phyloP scores from a whole-genome alignment of 306 rosid species.

The Acmispon strigosus region DNA sequence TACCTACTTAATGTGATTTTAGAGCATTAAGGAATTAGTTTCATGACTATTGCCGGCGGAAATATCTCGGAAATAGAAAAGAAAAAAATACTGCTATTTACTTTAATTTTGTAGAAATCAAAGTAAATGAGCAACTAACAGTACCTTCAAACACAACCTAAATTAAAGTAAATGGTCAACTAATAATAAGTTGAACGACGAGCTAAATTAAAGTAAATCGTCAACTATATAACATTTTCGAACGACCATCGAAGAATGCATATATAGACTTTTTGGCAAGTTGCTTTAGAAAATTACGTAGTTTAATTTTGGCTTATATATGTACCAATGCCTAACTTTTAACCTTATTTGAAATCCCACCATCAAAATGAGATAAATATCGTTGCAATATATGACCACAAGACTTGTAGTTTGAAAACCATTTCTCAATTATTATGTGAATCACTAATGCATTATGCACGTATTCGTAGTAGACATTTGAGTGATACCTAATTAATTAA shows the following conservation, averaged over 20 bases:
- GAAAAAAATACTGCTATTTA: neutral
- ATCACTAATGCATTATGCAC: neutral
- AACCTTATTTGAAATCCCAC: neutral
- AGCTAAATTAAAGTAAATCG: neutral
- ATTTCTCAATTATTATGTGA: neutral
- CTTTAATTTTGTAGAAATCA: neutral
- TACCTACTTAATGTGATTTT: no score
- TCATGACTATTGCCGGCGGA: no score
- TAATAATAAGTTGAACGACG: neutral
- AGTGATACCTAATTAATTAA: neutral
- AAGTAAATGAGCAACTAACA: no score
- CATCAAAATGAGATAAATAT: neutral
- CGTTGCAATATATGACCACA: constrained; percentile 5
- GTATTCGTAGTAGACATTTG: neutral
- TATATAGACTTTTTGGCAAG: neutral
- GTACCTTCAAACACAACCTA: neutral
- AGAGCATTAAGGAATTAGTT: no score
- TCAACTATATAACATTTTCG: neutral
- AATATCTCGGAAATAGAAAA: neutral
- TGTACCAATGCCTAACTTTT: neutral
- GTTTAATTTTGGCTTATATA: neutral
- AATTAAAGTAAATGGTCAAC: neutral
- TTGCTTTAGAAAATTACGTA: neutral
- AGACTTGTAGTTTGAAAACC: neutral
- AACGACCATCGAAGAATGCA: neutral